Evolutionary conservation across 176 grass and related monocot species (phyloP).

Genomic region (sorghum (Sorghum bicolor)): Sorghum_bicolor_NCBIv3 NC_012871.2:62396001-62396500

Average conservation of each 20-base stretch:
- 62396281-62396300: no score
- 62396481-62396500: no score
- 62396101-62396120: constrained; percentile 13
- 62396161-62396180: constrained; percentile 8
- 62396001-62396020: neutral
- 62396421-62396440: no score
- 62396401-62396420: no score
- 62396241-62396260: constrained; percentile 17
- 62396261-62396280: constrained; percentile 28
- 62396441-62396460: no score
- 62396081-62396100: constrained; percentile 27
- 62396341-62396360: no score
- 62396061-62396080: constrained; percentile 36
- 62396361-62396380: no score
- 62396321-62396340: no score
- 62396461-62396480: no score
- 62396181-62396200: constrained; percentile 8
- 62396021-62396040: neutral
- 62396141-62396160: constrained; percentile 37
- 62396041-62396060: neutral
- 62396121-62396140: constrained; percentile 48
- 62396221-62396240: constrained; percentile 30
- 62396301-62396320: no score
- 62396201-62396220: constrained; percentile 38
- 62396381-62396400: no score